These are phyloP conservation scores for Penicillium decumbens DNA, from an alignment of 2,329 filamentous ascomycete species.

Conservation along the genomic window DNA sequence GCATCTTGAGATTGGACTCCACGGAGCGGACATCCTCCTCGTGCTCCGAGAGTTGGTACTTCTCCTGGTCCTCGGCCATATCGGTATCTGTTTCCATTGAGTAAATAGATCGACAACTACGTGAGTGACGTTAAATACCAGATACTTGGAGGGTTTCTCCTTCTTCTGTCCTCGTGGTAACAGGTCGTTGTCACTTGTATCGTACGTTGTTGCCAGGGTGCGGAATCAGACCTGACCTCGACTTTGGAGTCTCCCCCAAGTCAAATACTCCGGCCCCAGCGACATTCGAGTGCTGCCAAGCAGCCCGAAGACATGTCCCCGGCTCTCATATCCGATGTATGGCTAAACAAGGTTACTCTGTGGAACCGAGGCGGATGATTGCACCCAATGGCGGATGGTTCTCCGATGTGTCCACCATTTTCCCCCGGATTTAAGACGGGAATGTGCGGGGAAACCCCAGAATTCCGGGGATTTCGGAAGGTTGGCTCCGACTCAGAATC, in stretches of 20 bases:
- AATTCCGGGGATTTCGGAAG: not conserved
- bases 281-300: no score
- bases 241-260: no score
- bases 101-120: not conserved
- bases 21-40: not conserved
- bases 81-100: not conserved
- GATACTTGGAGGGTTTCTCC: not conserved
- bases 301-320: no score
- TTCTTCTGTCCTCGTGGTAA: not conserved
- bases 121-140: not conserved
- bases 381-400: not conserved
- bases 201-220: not conserved
- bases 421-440: not conserved
- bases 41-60: conserved; percentile 1
- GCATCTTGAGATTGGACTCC: conserved; percentile 6
- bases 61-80: conserved; percentile 3
- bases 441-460: not conserved
- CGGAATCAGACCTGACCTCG: no score
- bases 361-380: no score
- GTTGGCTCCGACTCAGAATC: not conserved
- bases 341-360: no score
- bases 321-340: no score
- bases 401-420: not conserved
- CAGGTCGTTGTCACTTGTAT: not conserved
- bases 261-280: no score